Base-by-base conservation (phyloP, 495 filamentous ascomycete genomes). In the Daldinia concentrica region DNA sequence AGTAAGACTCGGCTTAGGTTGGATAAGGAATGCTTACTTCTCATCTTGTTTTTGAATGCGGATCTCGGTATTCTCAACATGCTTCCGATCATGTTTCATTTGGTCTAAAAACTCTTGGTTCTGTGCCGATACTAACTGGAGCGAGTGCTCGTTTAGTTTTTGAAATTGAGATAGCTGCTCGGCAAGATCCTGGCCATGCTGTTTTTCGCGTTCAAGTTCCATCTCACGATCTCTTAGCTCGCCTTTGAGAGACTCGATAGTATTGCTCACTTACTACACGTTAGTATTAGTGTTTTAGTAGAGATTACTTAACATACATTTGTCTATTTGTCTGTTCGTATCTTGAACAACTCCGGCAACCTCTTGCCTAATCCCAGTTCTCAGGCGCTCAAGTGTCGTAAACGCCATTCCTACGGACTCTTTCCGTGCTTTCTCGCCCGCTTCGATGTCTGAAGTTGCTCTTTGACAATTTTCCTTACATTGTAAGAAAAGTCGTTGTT, bases 401-500 rank as follows among this genome's bases (percentile, higher is more conserved):
- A 75, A 57, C 8, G 72, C 73, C 56, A 71, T 45, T 41, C 80
- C 78, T 27, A 77, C 34, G 6, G 68, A 39, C 6, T 62, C 22
- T 22, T 64, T 73, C 27, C 74, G 74, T 0, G 32, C 12, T 9
- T 57, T 22, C 12, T 74, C 73, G 17, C 72, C 74, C 8, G 59
- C 61, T 39, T 60, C 74, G 0, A 81, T 60, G 22, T 76, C 51
- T 4, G 72, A 58, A 14, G 75, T 77, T 0, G 74, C 55, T 9
- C 77, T 64, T 3, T 76, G 58, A 30, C 74, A 81, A 9, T 63
- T 75, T 12, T 74, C 60, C 43, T 74, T 79, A 26, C 70, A 75
- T 26, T 72, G 70, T 36, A 50, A 54, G 60, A 79, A 83, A 0
- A 83, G 68, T 17, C 61, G 55, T 61, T 82, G 82, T 30, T 83